Evolutionary conservation across 768 basidiomycete species (phyloP), one percentile per base, ranked within the genome.

Genomic region (Amanita exitialis): DNA sequence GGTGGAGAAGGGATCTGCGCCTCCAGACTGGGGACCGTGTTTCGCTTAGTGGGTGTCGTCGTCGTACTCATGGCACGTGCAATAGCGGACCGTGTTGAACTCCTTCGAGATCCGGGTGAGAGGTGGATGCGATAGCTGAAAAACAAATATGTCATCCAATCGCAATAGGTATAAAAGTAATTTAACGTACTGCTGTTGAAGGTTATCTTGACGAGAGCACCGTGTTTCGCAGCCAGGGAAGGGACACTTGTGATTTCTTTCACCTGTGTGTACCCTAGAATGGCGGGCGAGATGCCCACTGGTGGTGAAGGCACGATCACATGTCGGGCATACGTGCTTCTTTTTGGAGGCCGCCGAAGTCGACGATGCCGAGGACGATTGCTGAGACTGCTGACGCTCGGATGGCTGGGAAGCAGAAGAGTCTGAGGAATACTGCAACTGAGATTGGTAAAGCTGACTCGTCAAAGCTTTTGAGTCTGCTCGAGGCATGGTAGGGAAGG

Each of bases 151-250:
- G 41, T 35, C 21, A 37, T 21, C 1, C 35, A 21, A 45, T 21
- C 8, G 12, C 13, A 28, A 21, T 3, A 35, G 13, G 49, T 39
- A 52, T 16, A 34, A 41, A 42, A 41, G 35, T 5, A 52, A 23
- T 44, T 52, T 13, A 37, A 46, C 47, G 59, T 48, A 78, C 77
- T 79, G 77, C 56, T 79, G 77, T 45, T 79, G 76, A 3, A 95
- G 74, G 57, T 95, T 95, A 59, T 95, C 92, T 65, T 92, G 90
- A 30, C 91, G 73, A 9, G 88, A 90, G 57, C 92, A 94, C 15
- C 87, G 76, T 1, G 90, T 93, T 59, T 92, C 88, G 64, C 91
- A 95, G 20, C 90, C 91, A n/a, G 92, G 91, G 69, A 90, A 94
- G 30, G 92, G 91, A 61, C 91, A 95, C 53, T 82, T 87, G 70